Evolutionary conservation across 768 basidiomycete genomes (phyloP).

Genomic region (Nidularia pulvinata): DNA sequence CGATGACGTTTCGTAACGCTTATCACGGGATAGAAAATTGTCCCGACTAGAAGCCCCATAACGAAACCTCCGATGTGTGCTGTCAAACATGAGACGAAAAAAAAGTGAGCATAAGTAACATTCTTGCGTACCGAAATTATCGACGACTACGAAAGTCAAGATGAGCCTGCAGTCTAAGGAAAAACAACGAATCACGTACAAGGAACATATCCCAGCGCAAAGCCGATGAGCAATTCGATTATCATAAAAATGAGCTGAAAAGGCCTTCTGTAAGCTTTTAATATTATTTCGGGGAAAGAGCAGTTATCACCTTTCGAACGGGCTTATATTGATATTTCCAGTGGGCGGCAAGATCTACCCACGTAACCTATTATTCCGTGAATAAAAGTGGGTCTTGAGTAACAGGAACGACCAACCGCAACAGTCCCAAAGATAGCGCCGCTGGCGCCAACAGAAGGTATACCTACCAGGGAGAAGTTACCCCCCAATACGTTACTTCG

Average conservation of each 20-base stretch:
- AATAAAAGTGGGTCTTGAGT: neutral
- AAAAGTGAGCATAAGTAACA: no score
- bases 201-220: slow-evolving; percentile 84
- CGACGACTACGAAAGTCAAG: slow-evolving; percentile 55
- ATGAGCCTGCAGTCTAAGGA: neutral
- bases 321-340: slow-evolving; percentile 91
- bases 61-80: slow-evolving; percentile 89
- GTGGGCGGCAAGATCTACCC: slow-evolving; percentile 91
- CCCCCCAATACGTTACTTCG: slow-evolving; percentile 84
- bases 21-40: slow-evolving; percentile 88
- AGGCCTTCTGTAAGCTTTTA: no score
- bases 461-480: slow-evolving; percentile 88
- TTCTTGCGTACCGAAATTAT: slow-evolving; percentile 85
- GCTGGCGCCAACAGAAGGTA: slow-evolving; percentile 89
- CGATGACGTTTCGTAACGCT: slow-evolving; percentile 76
- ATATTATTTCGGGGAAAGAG: no score
- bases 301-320: slow-evolving; percentile 61
- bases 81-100: slow-evolving; percentile 19
- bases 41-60: slow-evolving; percentile 82
- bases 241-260: slow-evolving; percentile 79
- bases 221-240: slow-evolving; percentile 83
- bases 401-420: slow-evolving; percentile 44
- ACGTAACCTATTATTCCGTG: slow-evolving; percentile 49
- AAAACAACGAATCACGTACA: slow-evolving; percentile 40
- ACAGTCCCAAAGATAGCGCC: slow-evolving; percentile 92